phyloP scores from a whole-genome alignment of 2,329 filamentous ascomycete genomes.

The Ceratocystis ficicola region DNA sequence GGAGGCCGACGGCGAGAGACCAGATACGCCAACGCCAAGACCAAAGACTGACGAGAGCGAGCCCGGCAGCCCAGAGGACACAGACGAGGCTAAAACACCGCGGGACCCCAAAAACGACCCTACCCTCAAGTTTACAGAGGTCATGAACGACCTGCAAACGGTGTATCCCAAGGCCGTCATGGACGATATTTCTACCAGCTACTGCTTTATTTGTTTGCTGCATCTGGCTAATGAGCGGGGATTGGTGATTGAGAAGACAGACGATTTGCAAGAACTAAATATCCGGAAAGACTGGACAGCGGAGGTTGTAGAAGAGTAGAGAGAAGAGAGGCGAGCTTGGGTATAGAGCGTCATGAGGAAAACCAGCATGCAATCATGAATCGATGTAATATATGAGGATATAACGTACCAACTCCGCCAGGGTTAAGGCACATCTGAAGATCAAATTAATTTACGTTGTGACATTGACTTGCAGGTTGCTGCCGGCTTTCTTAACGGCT shows the following conservation, averaged over 20 bases:
- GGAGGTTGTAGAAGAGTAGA: slow-evolving; percentile 44
- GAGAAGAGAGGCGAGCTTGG: slow-evolving; percentile 36
- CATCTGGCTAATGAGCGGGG: slow-evolving; percentile 92
- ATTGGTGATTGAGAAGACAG: slow-evolving; percentile 56
- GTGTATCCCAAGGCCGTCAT: slow-evolving; percentile 80
- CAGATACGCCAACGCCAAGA: slow-evolving; percentile 27
- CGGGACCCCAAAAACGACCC: slow-evolving; percentile 31
- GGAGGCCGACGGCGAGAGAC: slow-evolving; percentile 29
- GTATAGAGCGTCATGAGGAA: neutral
- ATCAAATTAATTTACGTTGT: too few relatives aligned
- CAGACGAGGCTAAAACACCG: slow-evolving; percentile 27
- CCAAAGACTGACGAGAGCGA: slow-evolving; percentile 11
- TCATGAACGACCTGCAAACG: slow-evolving; percentile 77
- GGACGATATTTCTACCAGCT: slow-evolving; percentile 87
- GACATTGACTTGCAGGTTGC: too few relatives aligned
- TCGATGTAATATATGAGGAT: neutral
- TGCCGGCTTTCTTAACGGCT: too few relatives aligned
- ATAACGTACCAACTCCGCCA: too few relatives aligned
- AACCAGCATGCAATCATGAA: too few relatives aligned
- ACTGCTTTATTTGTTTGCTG: slow-evolving; percentile 84
- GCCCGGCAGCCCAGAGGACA: neutral
- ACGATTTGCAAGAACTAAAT: slow-evolving; percentile 45
- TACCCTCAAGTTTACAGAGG: slow-evolving; percentile 69
- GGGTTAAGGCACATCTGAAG: too few relatives aligned
- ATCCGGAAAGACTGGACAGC: slow-evolving; percentile 52